Evolutionary conservation across 371 early-diverging fungal species (phyloP).

Genomic region (Entomophthora muscae): DNA sequence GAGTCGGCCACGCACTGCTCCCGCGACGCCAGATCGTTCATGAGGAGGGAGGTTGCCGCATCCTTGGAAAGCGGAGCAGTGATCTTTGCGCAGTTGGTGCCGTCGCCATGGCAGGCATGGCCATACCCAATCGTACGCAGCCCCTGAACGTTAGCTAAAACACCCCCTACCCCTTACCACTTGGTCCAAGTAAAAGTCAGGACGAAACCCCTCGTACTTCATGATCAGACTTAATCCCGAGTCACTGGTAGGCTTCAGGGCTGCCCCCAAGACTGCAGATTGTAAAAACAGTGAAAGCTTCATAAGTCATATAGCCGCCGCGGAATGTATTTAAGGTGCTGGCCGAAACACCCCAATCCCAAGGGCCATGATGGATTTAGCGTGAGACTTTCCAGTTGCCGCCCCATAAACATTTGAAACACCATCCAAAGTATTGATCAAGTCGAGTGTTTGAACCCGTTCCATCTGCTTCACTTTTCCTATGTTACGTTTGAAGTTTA

Average conservation of each 20-base stretch:
- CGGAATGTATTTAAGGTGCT: too few relatives aligned
- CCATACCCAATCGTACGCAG: background rate
- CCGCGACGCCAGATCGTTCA: background rate
- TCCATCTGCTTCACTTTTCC: too few relatives aligned
- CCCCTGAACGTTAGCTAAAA: background rate
- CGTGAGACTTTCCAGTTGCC: too few relatives aligned
- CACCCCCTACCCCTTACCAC: background rate
- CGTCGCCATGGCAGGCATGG: conserved; percentile 1
- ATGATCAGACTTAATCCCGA: background rate
- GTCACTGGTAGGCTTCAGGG: background rate
- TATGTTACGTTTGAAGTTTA: too few relatives aligned
- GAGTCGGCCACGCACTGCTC: background rate
- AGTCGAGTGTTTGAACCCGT: too few relatives aligned
- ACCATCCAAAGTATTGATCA: too few relatives aligned
- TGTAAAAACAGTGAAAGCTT: too few relatives aligned
- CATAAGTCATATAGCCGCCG: too few relatives aligned
- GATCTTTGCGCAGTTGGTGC: background rate
- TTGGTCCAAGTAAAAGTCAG: background rate
- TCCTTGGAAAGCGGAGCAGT: background rate
- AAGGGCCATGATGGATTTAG: too few relatives aligned
- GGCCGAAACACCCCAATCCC: too few relatives aligned
- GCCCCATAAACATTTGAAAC: too few relatives aligned
- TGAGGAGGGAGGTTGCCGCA: background rate
- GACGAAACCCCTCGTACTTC: background rate
- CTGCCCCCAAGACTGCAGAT: too few relatives aligned